Percentiles rank a stretch among this genome's conserved stretches.
Evolutionary conservation across 257 asterid genomes (phyloP).

Genomic region (Penstemon davidsonii): DNA sequence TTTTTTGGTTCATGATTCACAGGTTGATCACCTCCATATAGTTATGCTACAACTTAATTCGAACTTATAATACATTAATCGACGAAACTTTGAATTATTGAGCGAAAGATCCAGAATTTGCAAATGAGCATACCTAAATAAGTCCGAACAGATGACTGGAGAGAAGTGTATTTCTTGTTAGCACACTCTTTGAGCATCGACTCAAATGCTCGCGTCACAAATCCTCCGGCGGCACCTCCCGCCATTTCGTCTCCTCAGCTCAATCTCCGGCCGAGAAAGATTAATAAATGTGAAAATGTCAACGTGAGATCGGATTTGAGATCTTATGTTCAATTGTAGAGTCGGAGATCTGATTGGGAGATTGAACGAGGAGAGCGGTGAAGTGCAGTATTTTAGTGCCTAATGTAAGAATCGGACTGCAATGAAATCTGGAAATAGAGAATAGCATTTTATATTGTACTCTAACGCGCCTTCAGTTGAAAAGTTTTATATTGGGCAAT

Average conservation of each 20-base stretch:
- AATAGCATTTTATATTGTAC: no score
- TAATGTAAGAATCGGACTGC: no score
- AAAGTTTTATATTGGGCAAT: no score
- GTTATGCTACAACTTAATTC: no score
- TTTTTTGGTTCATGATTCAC: no score
- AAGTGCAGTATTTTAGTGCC: no score
- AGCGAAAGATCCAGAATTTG: conserved; percentile 25
- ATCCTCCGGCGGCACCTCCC: conserved; percentile 98
- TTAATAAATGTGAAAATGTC: not conserved
- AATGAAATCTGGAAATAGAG: no score
- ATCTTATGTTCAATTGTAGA: no score
- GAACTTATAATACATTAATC: not conserved
- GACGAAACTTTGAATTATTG: not conserved
- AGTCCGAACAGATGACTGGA: conserved; percentile 70
- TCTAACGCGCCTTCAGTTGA: no score
- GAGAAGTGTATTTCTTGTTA: conserved; percentile 56
- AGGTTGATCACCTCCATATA: no score
- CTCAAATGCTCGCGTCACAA: conserved; percentile 90
- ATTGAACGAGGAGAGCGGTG: no score
- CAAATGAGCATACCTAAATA: conserved; percentile 56
- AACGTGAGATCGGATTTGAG: conserved; percentile 39
- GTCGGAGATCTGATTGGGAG: no score
- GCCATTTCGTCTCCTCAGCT: conserved; percentile 45
- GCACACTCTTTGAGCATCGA: conserved; percentile 94
- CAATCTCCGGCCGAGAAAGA: conserved; percentile 23